Conservation (phyloP, 257 asterid species). For the Nicotiana tabacum region DNA sequence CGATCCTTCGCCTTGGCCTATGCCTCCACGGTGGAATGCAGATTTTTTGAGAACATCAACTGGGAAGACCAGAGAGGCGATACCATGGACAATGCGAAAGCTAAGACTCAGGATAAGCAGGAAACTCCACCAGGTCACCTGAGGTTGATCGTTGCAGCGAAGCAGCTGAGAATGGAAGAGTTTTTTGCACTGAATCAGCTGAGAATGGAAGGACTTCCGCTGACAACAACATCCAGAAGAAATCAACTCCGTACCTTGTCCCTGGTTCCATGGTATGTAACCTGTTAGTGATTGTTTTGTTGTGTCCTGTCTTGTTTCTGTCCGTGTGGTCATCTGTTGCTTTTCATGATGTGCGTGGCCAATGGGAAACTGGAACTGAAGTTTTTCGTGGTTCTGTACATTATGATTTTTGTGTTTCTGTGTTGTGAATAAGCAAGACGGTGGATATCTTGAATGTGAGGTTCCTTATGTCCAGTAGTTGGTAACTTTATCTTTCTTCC, state of each 20-base stretch:
- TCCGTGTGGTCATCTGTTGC: background rate
- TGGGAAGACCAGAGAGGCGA: too few species aligned
- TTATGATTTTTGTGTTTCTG: background rate
- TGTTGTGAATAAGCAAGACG: background rate
- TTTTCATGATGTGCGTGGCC: too few species aligned
- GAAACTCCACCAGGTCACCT: too few species aligned
- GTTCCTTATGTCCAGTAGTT: background rate
- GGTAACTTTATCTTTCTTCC: background rate
- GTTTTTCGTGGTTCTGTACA: background rate
- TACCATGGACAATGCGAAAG: too few species aligned
- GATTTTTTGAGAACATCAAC: too few species aligned
- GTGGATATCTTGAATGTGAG: background rate
- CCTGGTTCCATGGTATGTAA: constrained; percentile 58
- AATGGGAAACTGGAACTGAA: background rate
- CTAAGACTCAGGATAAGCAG: too few species aligned
- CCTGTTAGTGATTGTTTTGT: too few species aligned
- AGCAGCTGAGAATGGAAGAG: too few species aligned
- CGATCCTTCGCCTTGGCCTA: too few species aligned
- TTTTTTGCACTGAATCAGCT: too few species aligned
- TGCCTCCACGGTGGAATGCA: too few species aligned
- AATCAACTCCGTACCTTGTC: constrained; percentile 67
- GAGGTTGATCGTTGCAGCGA: too few species aligned
- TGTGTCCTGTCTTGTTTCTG: background rate
- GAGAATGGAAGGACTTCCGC: background rate
- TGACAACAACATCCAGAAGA: constrained; percentile 12